Evolutionary conservation across 441 rosid species (phyloP), one percentile per base, ranked within the genome.

Genomic region (Raphanus hybrid): DNA sequence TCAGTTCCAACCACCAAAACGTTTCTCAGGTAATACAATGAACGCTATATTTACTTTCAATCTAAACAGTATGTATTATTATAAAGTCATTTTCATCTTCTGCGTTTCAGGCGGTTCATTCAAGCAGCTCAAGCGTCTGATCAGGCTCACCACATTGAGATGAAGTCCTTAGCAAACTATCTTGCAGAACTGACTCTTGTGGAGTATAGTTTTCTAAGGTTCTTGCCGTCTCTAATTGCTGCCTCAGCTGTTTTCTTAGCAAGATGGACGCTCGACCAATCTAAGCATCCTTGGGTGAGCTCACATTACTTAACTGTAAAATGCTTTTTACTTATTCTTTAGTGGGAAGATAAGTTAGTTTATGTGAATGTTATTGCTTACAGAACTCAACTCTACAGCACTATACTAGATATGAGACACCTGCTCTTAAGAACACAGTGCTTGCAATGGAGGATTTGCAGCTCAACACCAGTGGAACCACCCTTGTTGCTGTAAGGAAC

Each of bases 331-430:
- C n/a, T 18, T 9, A 5, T 4, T 59, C 29, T 63, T 37, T 1
- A 26, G 45, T 39, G 10, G 43, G 69, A 48, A 54, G 5, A 37
- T 0, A 7, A 23, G 50, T 34, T 37, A 73, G 15, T 75, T 78
- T 73, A 81, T 37, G 20, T 14, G 58, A 5, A 75, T 52, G 18
- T 11, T 57, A 12, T 63, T 54, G 16, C 65, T 62, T 34, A 63
- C 86, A 93, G 97, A 93, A 89, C 79, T 82, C 85, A 70, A 91
- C 97, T 55, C 81, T 91, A 69, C 92, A 87, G 78, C 91, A 90
- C 84, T 90, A 93, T 75, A 87, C 97, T 8, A 84, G 70, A 69
- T 91, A 91, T 79, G 84, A 83, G 59, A 85, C 81, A 15, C 74
- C 84, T 9, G 84, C 91, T 66, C 77, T 93, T 29, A 87, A 85